phyloP scores from a whole-genome alignment of 805 yeast genomes.

The Ogataea siamensis region DNA sequence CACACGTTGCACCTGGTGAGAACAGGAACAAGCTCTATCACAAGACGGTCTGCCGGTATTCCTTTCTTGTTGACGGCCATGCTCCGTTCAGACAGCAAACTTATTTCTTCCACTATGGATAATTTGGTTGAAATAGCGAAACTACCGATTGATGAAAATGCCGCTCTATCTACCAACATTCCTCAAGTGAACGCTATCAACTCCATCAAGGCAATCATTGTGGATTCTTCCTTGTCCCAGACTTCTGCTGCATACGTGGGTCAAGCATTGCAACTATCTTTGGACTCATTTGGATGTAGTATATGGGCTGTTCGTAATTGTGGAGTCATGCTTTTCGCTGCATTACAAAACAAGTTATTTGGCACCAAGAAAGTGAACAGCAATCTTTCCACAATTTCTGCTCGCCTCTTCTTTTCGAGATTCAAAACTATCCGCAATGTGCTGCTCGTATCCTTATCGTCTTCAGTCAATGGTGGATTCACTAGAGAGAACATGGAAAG shows the following conservation, averaged over 20 bases:
- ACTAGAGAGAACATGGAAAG: slow-evolving; percentile 47
- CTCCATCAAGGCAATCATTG: slow-evolving; percentile 71
- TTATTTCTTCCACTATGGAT: slow-evolving; percentile 51
- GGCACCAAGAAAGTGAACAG: slow-evolving; percentile 50
- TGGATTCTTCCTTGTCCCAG: slow-evolving; percentile 64
- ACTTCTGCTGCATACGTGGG: slow-evolving; percentile 52
- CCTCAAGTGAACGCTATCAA: slow-evolving; percentile 96
- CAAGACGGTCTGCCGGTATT: slow-evolving; percentile 90
- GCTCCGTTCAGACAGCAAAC: slow-evolving; percentile 48
- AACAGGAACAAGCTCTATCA: slow-evolving; percentile 63
- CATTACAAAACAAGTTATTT: slow-evolving; percentile 77
- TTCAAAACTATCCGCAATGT: slow-evolving; percentile 52
- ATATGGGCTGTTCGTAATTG: slow-evolving; percentile 90
- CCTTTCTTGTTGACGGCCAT: slow-evolving; percentile 79
- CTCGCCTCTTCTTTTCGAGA: slow-evolving; percentile 69
- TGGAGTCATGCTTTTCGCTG: slow-evolving; percentile 88
- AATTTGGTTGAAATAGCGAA: slow-evolving; percentile 54
- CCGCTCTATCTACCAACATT: slow-evolving; percentile 55
- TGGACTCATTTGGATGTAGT: slow-evolving; percentile 59
- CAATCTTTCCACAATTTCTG: slow-evolving; percentile 26
- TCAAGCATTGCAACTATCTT: slow-evolving; percentile 56
- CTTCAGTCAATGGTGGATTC: slow-evolving; percentile 26
- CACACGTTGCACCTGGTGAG: slow-evolving; percentile 45
- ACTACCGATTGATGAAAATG: slow-evolving; percentile 42
- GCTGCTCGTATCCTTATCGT: slow-evolving; percentile 43